Percentiles rank a stretch among this genome's conserved stretches.
These are phyloP conservation scores for Sordaria brevicollis DNA, from an alignment of 495 filamentous ascomycete species.

Conservation along the genomic window DNA sequence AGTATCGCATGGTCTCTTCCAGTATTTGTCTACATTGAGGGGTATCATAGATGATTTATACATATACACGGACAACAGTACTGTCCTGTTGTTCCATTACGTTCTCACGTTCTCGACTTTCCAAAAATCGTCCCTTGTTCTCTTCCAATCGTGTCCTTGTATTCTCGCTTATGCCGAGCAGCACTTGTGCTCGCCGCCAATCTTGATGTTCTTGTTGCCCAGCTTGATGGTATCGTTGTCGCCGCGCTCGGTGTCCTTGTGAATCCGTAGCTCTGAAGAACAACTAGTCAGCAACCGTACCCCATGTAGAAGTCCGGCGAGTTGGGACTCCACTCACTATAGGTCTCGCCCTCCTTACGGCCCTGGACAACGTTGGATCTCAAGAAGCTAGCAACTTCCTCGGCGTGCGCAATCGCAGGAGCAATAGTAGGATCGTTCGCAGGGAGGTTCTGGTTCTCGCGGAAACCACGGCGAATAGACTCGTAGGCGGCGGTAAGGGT, in stretches of 20 bases:
- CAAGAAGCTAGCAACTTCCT: constrained; percentile 73
- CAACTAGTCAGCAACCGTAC: background rate
- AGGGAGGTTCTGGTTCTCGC: constrained; percentile 46
- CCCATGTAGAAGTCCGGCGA: background rate
- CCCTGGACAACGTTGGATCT: constrained; percentile 86
- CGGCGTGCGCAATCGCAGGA: constrained; percentile 57
- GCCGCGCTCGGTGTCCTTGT: constrained; percentile 80
- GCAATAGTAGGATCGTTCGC: constrained; percentile 40
- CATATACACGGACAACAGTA: constrained; percentile 12
- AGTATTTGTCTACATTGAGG: constrained; percentile 14
- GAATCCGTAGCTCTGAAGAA: constrained; percentile 65
- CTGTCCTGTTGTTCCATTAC: constrained; percentile 4
- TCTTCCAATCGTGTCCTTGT: background rate
- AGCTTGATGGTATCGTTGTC: constrained; percentile 82
- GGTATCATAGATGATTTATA: constrained; percentile 25
- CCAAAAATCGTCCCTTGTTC: background rate
- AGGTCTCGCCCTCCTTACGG: constrained; percentile 47
- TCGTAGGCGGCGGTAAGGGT: constrained; percentile 59
- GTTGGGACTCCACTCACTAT: constrained; percentile 43
- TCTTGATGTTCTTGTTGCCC: constrained; percentile 30
- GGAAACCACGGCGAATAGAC: constrained; percentile 63
- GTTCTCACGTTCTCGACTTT: background rate
- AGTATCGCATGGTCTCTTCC: constrained; percentile 9
- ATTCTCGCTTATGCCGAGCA: constrained; percentile 22
- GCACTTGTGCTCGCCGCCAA: constrained; percentile 36